Conservation (phyloP, 345 rosid genomes). For the Streptanthus diversifolius region DNA sequence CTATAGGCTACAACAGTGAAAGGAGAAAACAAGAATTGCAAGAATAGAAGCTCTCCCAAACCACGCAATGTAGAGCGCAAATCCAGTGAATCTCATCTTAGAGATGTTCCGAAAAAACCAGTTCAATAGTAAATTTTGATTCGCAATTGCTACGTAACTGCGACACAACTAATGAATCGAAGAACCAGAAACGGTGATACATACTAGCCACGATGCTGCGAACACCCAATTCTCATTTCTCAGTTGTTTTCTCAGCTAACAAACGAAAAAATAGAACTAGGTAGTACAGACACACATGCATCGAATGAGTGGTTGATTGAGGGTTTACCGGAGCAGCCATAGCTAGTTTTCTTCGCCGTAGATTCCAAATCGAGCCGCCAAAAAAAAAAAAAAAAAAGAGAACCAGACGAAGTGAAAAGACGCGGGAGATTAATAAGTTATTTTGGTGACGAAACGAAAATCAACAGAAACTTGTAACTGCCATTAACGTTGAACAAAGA, state of each 20-base stretch:
- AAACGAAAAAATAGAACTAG: no score
- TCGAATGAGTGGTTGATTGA: slow-evolving; percentile 46
- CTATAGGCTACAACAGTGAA: not conserved
- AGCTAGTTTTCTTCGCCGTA: slow-evolving; percentile 26
- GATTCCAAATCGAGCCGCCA: slow-evolving; percentile 19
- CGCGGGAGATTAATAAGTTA: slow-evolving; percentile 29
- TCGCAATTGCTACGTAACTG: no score
- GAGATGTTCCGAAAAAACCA: not conserved
- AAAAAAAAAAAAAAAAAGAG: no score
- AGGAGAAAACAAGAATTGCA: not conserved
- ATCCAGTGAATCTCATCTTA: not conserved
- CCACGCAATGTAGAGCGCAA: not conserved
- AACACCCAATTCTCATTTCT: slow-evolving; percentile 2
- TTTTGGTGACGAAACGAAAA: not conserved
- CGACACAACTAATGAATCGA: no score
- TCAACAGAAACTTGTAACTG: slow-evolving; percentile 58
- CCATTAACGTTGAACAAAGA: slow-evolving; percentile 42
- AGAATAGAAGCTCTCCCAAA: not conserved
- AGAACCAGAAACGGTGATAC: not conserved
- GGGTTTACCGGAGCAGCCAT: slow-evolving; percentile 64
- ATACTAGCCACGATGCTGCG: not conserved
- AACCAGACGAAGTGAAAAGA: slow-evolving; percentile 18
- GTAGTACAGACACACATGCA: slow-evolving; percentile 96
- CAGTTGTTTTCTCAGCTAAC: no score
- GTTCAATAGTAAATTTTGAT: not conserved